Conservation (phyloP, 139 green algal genomes). For the Deuterostichococcus epilithicus region DNA sequence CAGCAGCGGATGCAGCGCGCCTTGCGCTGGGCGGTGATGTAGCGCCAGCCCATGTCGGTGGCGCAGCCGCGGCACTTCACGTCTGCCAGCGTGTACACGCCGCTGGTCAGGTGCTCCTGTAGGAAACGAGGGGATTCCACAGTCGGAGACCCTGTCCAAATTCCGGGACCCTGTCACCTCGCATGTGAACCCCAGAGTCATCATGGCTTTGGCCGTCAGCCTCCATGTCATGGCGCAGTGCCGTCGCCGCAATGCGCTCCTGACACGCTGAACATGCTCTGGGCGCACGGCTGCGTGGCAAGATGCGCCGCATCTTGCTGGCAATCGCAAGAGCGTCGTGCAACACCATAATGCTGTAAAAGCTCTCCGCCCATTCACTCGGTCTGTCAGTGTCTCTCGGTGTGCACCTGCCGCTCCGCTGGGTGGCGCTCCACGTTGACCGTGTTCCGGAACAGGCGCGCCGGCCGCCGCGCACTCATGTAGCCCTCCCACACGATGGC, state of each 20-base stretch:
- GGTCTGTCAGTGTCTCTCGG: background rate
- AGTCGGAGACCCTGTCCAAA: too few species aligned
- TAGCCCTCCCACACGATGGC: constrained; percentile 49
- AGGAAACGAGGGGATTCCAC: too few species aligned
- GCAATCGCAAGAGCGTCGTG: background rate
- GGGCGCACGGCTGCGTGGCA: too few species aligned
- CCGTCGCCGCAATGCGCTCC: too few species aligned
- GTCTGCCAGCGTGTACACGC: constrained; percentile 38
- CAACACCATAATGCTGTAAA: background rate
- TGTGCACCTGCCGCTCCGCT: background rate
- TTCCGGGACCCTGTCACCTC: too few species aligned
- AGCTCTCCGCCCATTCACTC: background rate
- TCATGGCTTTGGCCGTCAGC: too few species aligned
- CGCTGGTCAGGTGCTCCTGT: constrained; percentile 28
- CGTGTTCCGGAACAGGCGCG: constrained; percentile 31
- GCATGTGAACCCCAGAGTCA: too few species aligned
- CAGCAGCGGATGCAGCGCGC: background rate
- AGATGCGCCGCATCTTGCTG: too few species aligned
- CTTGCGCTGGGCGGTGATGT: constrained; percentile 27
- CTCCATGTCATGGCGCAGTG: too few species aligned
- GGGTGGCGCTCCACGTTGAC: constrained; percentile 36
- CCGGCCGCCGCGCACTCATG: constrained; percentile 36
- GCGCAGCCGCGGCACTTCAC: constrained; percentile 36
- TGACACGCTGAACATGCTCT: too few species aligned
- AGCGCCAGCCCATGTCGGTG: constrained; percentile 36